Evolutionary conservation across 257 asterid genomes (phyloP), one percentile per base, ranked within the genome.

Genomic region (Przewalskia tangutica): DNA sequence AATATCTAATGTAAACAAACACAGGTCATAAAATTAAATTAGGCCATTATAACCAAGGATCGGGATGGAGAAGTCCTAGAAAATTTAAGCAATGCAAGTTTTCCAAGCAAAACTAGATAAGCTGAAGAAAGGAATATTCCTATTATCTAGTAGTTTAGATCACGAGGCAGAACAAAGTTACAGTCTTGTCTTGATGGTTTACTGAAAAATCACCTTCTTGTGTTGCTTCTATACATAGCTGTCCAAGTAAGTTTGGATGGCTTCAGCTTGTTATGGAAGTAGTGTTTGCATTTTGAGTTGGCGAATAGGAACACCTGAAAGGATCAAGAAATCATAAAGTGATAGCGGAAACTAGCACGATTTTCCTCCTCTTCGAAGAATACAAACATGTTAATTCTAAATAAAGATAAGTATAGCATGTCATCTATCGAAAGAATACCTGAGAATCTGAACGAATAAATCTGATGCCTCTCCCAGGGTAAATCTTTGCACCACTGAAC

Each of bases 161-260:
- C 5, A 12, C 0, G 6, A 36, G 13, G 18, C 42, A 48, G 12
- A 46, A 0, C 44, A 27, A 1, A 50, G 12, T 13, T 27, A 48
- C 23, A 6, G 17, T n/a, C 63, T 56, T 18, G 27, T 56, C 27
- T 56, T 54, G 63, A 6, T 5, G 63, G 27, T 56, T 17, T 56
- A 56, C 63, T 56, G 80, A 27, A 44, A n/a, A 6, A 64, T n/a
- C 62, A 90, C 97, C 95, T 94, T 94, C 94, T 92, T 94, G 83
- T 94, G 97, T 42, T 94, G 98, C 55, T 94, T 94, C 98, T 84
- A 85, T 94, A 94, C 91, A 92, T 83, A 2, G 98, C 97, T 20
- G 98, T 93, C 98, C 98, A 93, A 0, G 90, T 85, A 82, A 94
- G 98, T 82, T 94, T 94, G 0, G 98, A 93, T 0, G 98, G 98